These are phyloP conservation scores for Neurospora sublineolata DNA, from an alignment of 495 filamentous ascomycete genomes.

Conservation along the genomic window DNA sequence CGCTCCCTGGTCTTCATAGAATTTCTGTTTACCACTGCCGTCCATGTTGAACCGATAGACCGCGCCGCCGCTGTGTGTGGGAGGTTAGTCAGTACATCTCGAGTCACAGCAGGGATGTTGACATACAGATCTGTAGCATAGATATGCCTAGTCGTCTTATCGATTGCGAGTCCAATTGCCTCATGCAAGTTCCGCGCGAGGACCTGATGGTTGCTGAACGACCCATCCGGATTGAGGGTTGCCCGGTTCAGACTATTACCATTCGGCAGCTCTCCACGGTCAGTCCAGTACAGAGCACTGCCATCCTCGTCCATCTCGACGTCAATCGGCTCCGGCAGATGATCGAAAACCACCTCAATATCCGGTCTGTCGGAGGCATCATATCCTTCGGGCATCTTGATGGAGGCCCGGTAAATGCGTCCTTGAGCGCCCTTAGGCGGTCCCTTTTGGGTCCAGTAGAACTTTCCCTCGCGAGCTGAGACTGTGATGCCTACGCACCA, in stretches of 20 bases:
- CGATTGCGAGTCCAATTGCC: constrained; percentile 37
- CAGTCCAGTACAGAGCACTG: constrained; percentile 42
- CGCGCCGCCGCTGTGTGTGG: constrained; percentile 23
- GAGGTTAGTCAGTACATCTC: neutral
- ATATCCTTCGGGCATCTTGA: constrained; percentile 20
- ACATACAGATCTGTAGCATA: constrained; percentile 34
- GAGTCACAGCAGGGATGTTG: neutral
- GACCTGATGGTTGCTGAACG: constrained; percentile 7
- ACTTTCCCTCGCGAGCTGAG: constrained; percentile 19
- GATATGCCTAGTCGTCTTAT: constrained; percentile 24
- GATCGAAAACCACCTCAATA: constrained; percentile 30
- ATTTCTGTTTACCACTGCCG: constrained; percentile 27
- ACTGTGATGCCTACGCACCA: constrained; percentile 47
- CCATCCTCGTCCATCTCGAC: constrained; percentile 33
- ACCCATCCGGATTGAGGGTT: constrained; percentile 7
- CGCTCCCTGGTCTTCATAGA: constrained; percentile 16
- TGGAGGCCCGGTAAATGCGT: constrained; percentile 33
- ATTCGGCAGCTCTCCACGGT: constrained; percentile 39
- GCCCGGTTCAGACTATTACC: constrained; percentile 36
- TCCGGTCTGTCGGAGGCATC: constrained; percentile 18
- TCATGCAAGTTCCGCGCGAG: constrained; percentile 34
- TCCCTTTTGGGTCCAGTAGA: constrained; percentile 53
- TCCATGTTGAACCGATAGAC: constrained; percentile 36
- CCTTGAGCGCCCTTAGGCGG: constrained; percentile 34
- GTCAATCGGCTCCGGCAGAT: constrained; percentile 45